phyloP scores from a whole-genome alignment of 2,329 filamentous ascomycete species.

The Venturia aucupariae region DNA sequence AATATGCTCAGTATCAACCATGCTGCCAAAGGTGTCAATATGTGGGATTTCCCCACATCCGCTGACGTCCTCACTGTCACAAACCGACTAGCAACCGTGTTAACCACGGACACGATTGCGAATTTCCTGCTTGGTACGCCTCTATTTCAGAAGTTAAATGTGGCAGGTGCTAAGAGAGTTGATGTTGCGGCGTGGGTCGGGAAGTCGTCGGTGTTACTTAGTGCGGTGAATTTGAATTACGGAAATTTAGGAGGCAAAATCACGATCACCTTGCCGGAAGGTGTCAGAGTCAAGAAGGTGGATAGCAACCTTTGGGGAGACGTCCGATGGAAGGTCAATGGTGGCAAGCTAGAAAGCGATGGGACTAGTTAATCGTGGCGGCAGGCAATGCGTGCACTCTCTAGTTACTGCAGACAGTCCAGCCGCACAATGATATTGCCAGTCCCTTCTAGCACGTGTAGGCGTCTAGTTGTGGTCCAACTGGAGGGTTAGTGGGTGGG shows the following conservation, averaged over 20 bases:
- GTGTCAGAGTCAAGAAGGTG: background rate
- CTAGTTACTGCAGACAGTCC: no score
- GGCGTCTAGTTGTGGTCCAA: no score
- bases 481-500: no score
- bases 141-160: conserved; percentile 19
- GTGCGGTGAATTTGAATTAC: background rate
- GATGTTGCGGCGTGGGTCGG: background rate
- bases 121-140: conserved; percentile 6
- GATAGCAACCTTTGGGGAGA: background rate
- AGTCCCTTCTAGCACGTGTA: no score
- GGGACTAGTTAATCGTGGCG: no score
- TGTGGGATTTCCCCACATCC: conserved; percentile 39
- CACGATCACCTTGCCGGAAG: background rate
- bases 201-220: background rate
- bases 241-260: background rate
- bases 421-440: no score
- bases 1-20: conserved; percentile 40
- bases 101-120: background rate
- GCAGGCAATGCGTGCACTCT: no score
- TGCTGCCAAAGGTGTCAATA: conserved; percentile 40
- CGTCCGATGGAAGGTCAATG: background rate
- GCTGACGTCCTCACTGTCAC: conserved; percentile 27
- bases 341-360: background rate
- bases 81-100: conserved; percentile 26
- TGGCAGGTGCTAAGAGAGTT: conserved; percentile 18